Base-by-base conservation (phyloP, 1,139 yeast species). In the Lodderomyces pseudojiufengensis region DNA sequence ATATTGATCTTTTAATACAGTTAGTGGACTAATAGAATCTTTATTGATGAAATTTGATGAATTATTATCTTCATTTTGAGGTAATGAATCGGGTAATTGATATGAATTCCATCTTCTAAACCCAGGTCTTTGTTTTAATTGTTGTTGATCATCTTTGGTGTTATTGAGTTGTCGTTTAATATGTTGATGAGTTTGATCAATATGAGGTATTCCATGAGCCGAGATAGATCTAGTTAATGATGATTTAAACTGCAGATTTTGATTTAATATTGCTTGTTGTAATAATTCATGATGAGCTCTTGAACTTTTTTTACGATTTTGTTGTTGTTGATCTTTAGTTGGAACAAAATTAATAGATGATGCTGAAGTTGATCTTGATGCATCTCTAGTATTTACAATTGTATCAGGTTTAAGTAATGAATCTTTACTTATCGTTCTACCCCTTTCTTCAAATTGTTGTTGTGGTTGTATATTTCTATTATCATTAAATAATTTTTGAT, bases 1-100 rank as follows among this genome's bases (percentile, higher is more conserved):
- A 39, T 60, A 61, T 34, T 57, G 55, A 35, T 61, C 65, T 27
- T 52, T 45, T 11, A 61, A 45, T 3, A 58, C 61, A 0, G 62
- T 59, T 27, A 61, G 45, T 2, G 68, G 66, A 2, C 63, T 58
- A 1, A 59, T 38, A 33, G 59, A 54, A 23, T 38, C 33, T 15
- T 27, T 31, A 5, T 14, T 14, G 9, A 11, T 26, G 10, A 25
- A 20, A 22, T 23, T 20, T 15, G 14, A 28, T 30, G 25, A 25
- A 11, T n/a, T n/a, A n/a, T n/a, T n/a, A n/a, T 18, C 20, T 18
- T 18, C 20, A 5, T 18, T 18, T 18, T n/a, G n/a, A n/a, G n/a
- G n/a, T n/a, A 34, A 12, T 18, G 37, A 16, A 9, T 29, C 32
- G 4, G 37, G 32, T 15, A 40, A 37, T 20, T 34, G 32, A 31